A percentile compares a stretch with the other conserved stretches of the same genome.
phyloP scores from a whole-genome alignment of 2,329 filamentous ascomycete species.

The Neurospora crassa region DNA sequence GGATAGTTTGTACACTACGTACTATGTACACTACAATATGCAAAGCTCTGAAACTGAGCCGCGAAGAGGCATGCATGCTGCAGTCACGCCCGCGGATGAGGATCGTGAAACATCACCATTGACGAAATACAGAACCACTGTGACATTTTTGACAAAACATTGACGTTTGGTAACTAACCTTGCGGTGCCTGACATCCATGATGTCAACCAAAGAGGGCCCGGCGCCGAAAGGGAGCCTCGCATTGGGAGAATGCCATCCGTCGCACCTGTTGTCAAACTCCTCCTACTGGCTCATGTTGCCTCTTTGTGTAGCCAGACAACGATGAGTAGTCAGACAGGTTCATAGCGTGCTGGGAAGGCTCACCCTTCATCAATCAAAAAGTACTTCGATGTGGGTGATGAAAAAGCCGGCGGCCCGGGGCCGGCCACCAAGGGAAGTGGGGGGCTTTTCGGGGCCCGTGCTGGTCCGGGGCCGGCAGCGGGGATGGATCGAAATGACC shows the following conservation, averaged over 20 bases:
- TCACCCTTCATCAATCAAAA: neutral
- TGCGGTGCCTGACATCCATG: neutral
- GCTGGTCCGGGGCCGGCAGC: neutral
- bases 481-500: neutral
- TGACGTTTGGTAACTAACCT: neutral
- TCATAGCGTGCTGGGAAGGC: neutral
- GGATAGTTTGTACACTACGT: neutral
- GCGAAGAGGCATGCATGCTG: neutral
- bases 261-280: neutral
- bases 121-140: neutral
- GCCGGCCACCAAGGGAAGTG: neutral
- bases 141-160: neutral
- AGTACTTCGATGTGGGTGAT: neutral
- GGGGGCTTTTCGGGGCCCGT: neutral
- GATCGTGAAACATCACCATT: neutral
- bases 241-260: neutral
- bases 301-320: neutral
- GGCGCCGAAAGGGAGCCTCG: neutral
- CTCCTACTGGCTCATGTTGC: neutral
- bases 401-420: neutral
- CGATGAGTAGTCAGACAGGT: neutral
- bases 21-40: neutral
- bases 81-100: neutral
- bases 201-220: neutral
- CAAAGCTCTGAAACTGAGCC: neutral